Conservation (phyloP, 2,329 filamentous ascomycete genomes). For the Fusarium duplospermum region DNA sequence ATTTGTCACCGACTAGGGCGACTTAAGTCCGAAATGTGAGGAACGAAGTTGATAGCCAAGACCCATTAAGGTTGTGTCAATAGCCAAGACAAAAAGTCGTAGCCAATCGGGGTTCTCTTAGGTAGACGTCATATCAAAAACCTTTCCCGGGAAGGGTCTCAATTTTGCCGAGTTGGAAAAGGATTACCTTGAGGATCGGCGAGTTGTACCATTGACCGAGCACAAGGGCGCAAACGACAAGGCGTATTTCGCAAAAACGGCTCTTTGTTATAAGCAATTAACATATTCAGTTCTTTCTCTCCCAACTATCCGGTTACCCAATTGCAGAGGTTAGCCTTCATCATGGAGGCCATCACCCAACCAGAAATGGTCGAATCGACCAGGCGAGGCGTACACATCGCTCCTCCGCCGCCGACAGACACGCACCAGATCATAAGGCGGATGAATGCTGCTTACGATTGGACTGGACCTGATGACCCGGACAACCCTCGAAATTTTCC, state of each 20-base stretch:
- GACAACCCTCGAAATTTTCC: slow-evolving; percentile 32
- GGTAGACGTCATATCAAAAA: not conserved
- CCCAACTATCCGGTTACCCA: rapidly evolving
- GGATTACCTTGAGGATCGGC: not conserved
- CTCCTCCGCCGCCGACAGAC: not conserved
- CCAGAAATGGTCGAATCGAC: slow-evolving; percentile 4
- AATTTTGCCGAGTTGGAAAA: not conserved
- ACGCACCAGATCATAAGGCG: slow-evolving; percentile 19
- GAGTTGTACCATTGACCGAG: not conserved
- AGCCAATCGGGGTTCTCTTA: not conserved
- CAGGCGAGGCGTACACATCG: not conserved
- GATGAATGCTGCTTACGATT: slow-evolving; percentile 32
- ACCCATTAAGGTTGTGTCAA: not conserved
- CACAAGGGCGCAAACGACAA: not conserved
- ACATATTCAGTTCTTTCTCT: not conserved
- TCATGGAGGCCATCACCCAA: not conserved
- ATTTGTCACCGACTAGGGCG: not conserved
- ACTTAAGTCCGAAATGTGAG: not conserved
- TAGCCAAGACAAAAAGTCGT: not conserved
- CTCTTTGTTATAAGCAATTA: rapidly evolving
- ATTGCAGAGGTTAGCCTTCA: not conserved
- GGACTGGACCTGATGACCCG: slow-evolving; percentile 18
- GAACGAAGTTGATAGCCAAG: not conserved
- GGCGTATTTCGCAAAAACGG: not conserved
- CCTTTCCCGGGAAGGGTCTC: not conserved